Base-by-base conservation (phyloP, 352 stramenopile species). In the Halophytophthora polymorphica region DNA sequence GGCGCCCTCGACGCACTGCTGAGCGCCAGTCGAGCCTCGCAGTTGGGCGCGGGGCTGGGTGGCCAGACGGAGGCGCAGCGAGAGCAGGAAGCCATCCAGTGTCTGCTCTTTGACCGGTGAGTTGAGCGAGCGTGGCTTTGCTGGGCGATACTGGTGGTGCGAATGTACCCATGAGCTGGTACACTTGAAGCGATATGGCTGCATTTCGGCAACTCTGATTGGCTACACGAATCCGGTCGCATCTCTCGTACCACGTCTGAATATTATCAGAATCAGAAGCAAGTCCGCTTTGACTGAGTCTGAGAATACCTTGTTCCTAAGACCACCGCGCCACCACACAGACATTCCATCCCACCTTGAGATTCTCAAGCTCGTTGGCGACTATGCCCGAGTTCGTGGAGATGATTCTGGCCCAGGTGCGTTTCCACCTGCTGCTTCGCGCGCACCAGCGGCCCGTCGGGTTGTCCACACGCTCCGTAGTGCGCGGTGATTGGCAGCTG, bases 371-470 rank as follows among this genome's bases (percentile, higher is more conserved):
- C n/a, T n/a, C n/a, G n/a, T n/a, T n/a, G n/a, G 53, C 12, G 38
- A 51, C 47, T 46, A 92, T 92, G 82, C 66, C 79, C 41, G 79
- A 92, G 63, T 87, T 92, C 44, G 75, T 90, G 23, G 82, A 92
- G 64, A 83, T 84, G 65, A 90, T 92, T 45, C 73, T 92, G 46
- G 82, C 82, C 31, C 82, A 92, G 74, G 82, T 91, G 43, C 45
- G 58, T 57, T 29, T 8, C 56, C 22, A 15, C 19, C 52, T 14
- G 2, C n/a, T n/a, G 6, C 36, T 14, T 11, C 15, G 7, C 40
- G 8, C 25, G 45, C 22, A 17, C 21, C 31, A 7, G 17, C 28
- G 7, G 25, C 42, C 15, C 19, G 34, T 8, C 2, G 53, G 21
- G 40, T 34, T 45, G 19, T 53, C 6, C 15, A 56, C 45, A 23